A percentile compares a stretch with the other conserved stretches of the same genome.
Conservation (phyloP, 1,284 basidiomycete genomes). For the Sparassis latifolia region DNA sequence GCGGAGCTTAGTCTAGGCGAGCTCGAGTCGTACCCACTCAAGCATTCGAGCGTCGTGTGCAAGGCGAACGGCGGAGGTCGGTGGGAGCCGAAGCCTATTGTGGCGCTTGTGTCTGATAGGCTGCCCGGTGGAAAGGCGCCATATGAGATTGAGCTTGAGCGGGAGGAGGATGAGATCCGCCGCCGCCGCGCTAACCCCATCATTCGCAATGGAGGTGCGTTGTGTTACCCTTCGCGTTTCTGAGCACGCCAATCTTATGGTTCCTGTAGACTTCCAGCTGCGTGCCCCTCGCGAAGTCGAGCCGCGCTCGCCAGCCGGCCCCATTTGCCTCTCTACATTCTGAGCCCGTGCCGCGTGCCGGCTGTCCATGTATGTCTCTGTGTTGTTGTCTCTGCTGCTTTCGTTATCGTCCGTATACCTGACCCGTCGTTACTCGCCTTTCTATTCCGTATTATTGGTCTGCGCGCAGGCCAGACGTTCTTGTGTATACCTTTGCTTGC, state of each 20-base stretch:
- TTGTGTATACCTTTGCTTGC: not conserved
- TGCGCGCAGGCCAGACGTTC: not conserved
- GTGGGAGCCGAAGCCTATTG: slow-evolving; percentile 55
- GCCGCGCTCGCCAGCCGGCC: slow-evolving; percentile 26
- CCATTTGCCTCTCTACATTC: slow-evolving; percentile 47
- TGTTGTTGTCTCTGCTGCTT: not conserved
- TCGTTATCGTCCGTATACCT: not conserved
- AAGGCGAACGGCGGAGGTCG: slow-evolving; percentile 71
- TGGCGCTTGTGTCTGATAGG: slow-evolving; percentile 41
- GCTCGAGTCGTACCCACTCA: slow-evolving; percentile 62
- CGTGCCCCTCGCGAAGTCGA: slow-evolving; percentile 44
- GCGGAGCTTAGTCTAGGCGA: slow-evolving; percentile 37
- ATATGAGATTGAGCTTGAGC: slow-evolving; percentile 62
- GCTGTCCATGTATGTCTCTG: not conserved
- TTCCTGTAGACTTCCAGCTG: slow-evolving; percentile 49
- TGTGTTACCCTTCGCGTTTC: slow-evolving; percentile 6
- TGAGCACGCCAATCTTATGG: not conserved
- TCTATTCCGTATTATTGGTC: not conserved
- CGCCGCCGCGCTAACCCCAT: slow-evolving; percentile 49
- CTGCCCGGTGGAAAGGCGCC: slow-evolving; percentile 57
- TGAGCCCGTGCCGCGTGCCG: slow-evolving; percentile 22
- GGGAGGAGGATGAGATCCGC: slow-evolving; percentile 46
- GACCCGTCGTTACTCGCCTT: not conserved
- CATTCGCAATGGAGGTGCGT: slow-evolving; percentile 52
- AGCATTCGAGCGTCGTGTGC: slow-evolving; percentile 56